Evolutionary conservation across 2,329 filamentous ascomycete genomes (phyloP).

Genomic region (Diplodia scrobiculata): DNA sequence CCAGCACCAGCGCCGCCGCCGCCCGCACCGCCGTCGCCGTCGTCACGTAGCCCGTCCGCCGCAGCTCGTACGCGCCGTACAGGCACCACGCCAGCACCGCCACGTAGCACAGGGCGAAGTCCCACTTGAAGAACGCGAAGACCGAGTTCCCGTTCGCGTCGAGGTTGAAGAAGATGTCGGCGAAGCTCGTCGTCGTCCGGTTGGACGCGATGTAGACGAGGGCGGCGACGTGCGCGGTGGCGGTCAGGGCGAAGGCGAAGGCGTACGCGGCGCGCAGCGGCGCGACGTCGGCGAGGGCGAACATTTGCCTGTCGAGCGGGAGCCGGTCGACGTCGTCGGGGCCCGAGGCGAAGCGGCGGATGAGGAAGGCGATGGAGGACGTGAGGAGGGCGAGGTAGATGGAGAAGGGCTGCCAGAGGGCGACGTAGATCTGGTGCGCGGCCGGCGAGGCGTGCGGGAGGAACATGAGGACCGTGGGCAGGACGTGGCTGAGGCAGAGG

Average conservation of each 20-base stretch:
- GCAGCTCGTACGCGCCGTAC: slow-evolving; percentile 26
- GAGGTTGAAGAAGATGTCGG: slow-evolving; percentile 14
- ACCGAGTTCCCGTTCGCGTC: neutral
- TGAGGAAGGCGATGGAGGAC: neutral
- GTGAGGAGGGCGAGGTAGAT: neutral
- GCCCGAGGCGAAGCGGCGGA: neutral
- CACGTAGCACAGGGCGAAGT: slow-evolving; percentile 14
- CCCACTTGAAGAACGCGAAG: slow-evolving; percentile 21
- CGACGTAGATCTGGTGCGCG: slow-evolving; percentile 33
- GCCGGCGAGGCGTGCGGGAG: slow-evolving; percentile 31
- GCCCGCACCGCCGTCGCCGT: slow-evolving; percentile 4
- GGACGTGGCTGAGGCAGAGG: slow-evolving; percentile 35
- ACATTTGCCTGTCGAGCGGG: neutral
- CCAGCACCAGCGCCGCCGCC: neutral
- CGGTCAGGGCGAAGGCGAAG: neutral
- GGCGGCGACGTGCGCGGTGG: neutral
- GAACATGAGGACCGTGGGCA: slow-evolving; percentile 37
- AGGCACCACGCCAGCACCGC: slow-evolving; percentile 19
- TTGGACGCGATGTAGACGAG: neutral
- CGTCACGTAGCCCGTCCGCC: slow-evolving; percentile 7
- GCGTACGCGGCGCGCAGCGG: neutral
- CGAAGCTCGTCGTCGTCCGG: neutral
- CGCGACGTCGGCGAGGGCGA: slow-evolving; percentile 7
- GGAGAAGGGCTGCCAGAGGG: slow-evolving; percentile 33
- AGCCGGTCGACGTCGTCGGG: no score